Conservation (phyloP, 108 stramenopile genomes). For the Tribonema minus region DNA sequence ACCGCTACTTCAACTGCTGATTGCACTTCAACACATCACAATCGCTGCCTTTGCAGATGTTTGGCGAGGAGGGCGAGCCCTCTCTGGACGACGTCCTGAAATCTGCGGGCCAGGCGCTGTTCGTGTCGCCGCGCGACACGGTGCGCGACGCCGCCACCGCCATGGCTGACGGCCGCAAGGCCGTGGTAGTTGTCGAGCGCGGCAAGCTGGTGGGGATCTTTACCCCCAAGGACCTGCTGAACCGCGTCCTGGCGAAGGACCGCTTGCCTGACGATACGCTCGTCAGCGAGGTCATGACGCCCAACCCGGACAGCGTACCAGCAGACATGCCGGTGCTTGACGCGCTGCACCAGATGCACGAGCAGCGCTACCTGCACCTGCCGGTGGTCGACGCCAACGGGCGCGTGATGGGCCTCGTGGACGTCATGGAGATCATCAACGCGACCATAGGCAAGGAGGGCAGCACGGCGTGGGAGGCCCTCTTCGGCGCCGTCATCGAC, state of each 20-base stretch:
- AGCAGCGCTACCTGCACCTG: slow-evolving; percentile 82
- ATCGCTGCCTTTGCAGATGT: too few species aligned
- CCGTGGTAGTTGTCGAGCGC: slow-evolving; percentile 72
- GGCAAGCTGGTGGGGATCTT: slow-evolving; percentile 80
- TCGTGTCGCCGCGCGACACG: slow-evolving; percentile 65
- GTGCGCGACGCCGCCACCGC: slow-evolving; percentile 67
- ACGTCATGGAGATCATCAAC: slow-evolving; percentile 88
- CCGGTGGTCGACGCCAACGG: slow-evolving; percentile 78
- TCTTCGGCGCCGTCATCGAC: too few species aligned
- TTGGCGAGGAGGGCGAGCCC: slow-evolving; percentile 39
- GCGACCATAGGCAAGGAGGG: slow-evolving; percentile 33
- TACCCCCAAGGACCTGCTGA: slow-evolving; percentile 91
- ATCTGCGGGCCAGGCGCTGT: slow-evolving; percentile 38
- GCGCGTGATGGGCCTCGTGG: slow-evolving; percentile 78
- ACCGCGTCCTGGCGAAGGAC: slow-evolving; percentile 74
- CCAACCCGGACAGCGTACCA: slow-evolving; percentile 76
- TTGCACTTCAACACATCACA: too few species aligned
- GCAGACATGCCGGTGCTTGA: slow-evolving; percentile 58
- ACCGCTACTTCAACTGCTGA: too few species aligned
- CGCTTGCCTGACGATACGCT: slow-evolving; percentile 66
- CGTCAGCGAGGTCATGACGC: slow-evolving; percentile 79
- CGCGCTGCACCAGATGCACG: slow-evolving; percentile 71
- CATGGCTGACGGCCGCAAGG: slow-evolving; percentile 79
- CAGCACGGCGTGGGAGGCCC: slow-evolving; percentile 2
- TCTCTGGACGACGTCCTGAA: slow-evolving; percentile 9